Base-by-base conservation (phyloP, 768 basidiomycete species). In the Jaapia argillacea region DNA sequence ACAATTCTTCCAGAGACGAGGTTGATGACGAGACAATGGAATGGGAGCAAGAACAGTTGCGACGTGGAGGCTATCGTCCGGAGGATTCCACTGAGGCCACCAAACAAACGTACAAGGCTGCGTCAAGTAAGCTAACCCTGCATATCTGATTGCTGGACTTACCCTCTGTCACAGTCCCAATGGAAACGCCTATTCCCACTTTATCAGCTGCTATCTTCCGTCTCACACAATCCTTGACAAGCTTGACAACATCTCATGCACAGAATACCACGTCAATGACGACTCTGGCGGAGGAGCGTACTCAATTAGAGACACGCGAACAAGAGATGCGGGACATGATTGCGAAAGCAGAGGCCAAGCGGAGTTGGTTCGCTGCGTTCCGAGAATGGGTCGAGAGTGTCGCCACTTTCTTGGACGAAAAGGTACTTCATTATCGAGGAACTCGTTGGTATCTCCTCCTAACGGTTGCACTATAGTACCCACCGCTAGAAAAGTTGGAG, bases 351-450 rank as follows among this genome's bases (percentile, higher is more conserved):
- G 89, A 90, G 56, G 71, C 65, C 36, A 90, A 91, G 61, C 67
- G 86, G 39, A 77, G 77, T 14, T 92, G 89, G 88, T 90, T 91
- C 52, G 66, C 63, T 7, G 72, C 74, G 41, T 86, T 92, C 64
- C 71, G 66, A 42, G 84, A 87, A 27, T 88, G 85, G 82, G 62
- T 88, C 0, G 89, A 91, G 58, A 75, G 75, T 46, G 74, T 91
- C 5, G 89, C 85, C 3, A 73, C 74, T n/a, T 91, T 92, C 58
- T 65, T 92, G 16, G 89, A 92, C 53, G 85, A 86, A 63, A 92
- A 92, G 78, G 88, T 85, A 16, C 3, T 61, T 46, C 38, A 38
- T 36, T 23, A 39, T 14, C n/a, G n/a, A n/a, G n/a, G n/a, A 26
- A 18, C 36, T 26, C 36, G 45, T n/a, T 13, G 23, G 40, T 35